A percentile compares a stretch with the other conserved stretches of the same genome.
phyloP scores from a whole-genome alignment of 192 early-diverging fungal species.

The Piromyces finnis region DNA sequence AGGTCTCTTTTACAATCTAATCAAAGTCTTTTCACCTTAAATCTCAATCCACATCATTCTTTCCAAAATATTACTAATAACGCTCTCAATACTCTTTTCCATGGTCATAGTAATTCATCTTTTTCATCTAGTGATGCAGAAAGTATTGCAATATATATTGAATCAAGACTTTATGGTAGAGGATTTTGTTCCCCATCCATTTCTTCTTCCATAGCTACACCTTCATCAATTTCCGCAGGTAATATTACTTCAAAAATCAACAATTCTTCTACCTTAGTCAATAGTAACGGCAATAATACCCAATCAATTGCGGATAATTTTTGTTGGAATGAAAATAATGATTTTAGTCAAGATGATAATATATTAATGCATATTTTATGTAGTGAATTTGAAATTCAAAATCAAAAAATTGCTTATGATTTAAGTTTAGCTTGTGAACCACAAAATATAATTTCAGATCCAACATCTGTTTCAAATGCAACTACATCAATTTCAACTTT shows the following conservation, averaged over 20 bases:
- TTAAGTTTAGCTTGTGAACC: neutral
- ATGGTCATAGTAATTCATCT: neutral
- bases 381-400: neutral
- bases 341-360: neutral
- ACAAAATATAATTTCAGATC: neutral
- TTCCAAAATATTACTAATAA: neutral
- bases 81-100: neutral
- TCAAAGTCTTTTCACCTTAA: neutral
- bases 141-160: neutral
- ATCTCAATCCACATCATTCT: neutral
- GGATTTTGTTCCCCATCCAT: neutral
- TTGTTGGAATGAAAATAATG: neutral
- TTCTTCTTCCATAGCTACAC: neutral
- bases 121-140: neutral
- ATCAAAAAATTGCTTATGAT: neutral
- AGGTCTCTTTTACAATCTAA: neutral
- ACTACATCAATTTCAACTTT: neutral
- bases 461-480: neutral
- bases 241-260: too few species aligned
- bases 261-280: neutral
- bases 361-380: neutral
- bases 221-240: too few species aligned
- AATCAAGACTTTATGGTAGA: neutral
- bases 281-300: neutral
- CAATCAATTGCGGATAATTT: too few species aligned